Evolutionary conservation across 306 rosid genomes (phyloP).

Genomic region (Trifolium dubium): DNA sequence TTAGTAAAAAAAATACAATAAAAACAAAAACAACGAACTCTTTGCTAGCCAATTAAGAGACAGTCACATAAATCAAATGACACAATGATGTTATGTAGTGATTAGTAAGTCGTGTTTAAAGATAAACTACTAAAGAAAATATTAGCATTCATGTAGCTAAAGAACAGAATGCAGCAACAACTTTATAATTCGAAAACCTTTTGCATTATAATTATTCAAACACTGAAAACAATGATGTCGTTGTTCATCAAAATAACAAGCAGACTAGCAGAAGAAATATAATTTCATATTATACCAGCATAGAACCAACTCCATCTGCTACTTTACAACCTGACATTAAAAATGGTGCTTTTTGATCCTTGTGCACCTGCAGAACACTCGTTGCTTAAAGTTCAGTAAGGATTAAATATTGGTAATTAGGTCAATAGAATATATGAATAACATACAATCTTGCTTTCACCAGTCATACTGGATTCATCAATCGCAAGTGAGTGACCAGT

Average conservation of each 20-base stretch:
- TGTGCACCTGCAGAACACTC: slow-evolving; percentile 65
- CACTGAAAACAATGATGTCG: neutral
- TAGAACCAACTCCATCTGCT: slow-evolving; percentile 90
- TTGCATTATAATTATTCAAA: neutral
- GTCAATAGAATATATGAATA: slow-evolving; percentile 28
- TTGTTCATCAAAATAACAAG: slow-evolving; percentile 19
- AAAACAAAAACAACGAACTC: neutral
- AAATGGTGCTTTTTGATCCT: slow-evolving; percentile 78
- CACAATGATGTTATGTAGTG: slow-evolving; percentile 1
- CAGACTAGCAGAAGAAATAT: slow-evolving; percentile 4
- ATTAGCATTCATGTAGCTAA: slow-evolving; percentile 24
- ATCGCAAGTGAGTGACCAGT: slow-evolving; percentile 85
- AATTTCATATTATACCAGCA: slow-evolving; percentile 66
- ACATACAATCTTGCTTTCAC: slow-evolving; percentile 94
- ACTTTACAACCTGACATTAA: slow-evolving; percentile 96
- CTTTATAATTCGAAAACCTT: slow-evolving; percentile 16
- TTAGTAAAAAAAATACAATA: neutral
- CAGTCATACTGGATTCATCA: slow-evolving; percentile 98
- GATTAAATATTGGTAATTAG: slow-evolving; percentile 21
- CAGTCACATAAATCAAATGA: slow-evolving; percentile 3
- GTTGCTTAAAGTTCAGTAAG: slow-evolving; percentile 34
- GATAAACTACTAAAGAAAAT: slow-evolving; percentile 26
- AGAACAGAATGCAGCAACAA: slow-evolving; percentile 31
- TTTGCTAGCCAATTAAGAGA: slow-evolving; percentile 1
- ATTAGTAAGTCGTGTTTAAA: neutral